Evolutionary conservation across 192 early-diverging fungal genomes (phyloP), one percentile per base, ranked within the genome.

Genomic region (Dimargaris verticillata): DNA sequence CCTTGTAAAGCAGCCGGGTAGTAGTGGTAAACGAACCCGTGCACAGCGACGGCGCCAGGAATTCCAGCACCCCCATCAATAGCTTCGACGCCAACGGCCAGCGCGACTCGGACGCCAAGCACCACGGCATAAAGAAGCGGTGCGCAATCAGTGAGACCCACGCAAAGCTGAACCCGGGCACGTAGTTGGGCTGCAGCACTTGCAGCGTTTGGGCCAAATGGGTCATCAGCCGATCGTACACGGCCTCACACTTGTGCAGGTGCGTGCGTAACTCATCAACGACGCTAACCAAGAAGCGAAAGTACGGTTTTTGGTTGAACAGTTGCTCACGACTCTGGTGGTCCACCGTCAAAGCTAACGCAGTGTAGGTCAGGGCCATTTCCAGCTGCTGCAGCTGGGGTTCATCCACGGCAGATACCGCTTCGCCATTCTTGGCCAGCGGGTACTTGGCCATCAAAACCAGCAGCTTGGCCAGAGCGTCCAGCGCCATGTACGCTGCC

Each of bases 71-170:
- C n/a, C 80, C 79, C 18, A 89, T 82, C 22, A 99, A 73, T 42
- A 96, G 73, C 20, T 81, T 69, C 50, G 92, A 88, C 64, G 89
- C 95, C 52, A 83, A 74, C 10, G 87, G 74, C 95, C 95, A 99
- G 33, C 82, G 80, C 61, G 79, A 78, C 62, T 91, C 91, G 22
- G 79, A 73, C 41, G 81, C 55, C 29, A 91, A 69, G 33, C 96
- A 74, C 47, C 87, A 87, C 24, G 93, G 86, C 88, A 99, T 87
- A 61, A 94, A 91, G 65, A 81, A 82, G 0, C 93, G 77, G 68
- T 99, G 95, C 28, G 93, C 89, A 38, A 93, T 86, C 58, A 99
- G 74, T 68, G 88, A 86, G 22, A 96, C 74, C 93, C 95, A 99
- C 43, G 88, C 86, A 68, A 92, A 94, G 24, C 84, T 83, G 66